A percentile compares a stretch with the other conserved stretches of the same genome.
These are phyloP conservation scores for Paxillus rubicundulus DNA, from an alignment of 768 basidiomycete genomes.

Conservation along the genomic window DNA sequence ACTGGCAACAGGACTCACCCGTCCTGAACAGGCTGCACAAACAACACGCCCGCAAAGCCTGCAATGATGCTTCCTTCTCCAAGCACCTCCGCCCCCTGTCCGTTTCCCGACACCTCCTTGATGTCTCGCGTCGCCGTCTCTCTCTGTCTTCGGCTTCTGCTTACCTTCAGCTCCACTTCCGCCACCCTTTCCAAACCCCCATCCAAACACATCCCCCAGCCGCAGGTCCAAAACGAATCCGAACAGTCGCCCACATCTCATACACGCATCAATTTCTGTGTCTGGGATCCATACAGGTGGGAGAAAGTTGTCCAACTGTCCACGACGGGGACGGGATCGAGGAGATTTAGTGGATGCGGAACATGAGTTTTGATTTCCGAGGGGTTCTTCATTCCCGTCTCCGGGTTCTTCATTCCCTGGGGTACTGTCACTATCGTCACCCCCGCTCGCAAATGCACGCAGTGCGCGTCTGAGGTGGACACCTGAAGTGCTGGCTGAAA, in stretches of 20 bases:
- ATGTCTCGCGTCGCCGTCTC: constrained; percentile 2
- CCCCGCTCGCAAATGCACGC: constrained; percentile 64
- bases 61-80: constrained; percentile 79
- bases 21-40: constrained; percentile 78
- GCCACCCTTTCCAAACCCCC: constrained; percentile 41
- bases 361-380: not conserved
- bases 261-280: constrained; percentile 75
- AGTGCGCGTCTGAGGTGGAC: constrained; percentile 71
- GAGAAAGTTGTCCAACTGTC: constrained; percentile 55
- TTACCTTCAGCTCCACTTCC: constrained; percentile 7
- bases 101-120: constrained; percentile 8
- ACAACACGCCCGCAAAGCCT: constrained; percentile 83
- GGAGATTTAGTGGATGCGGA: not conserved
- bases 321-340: constrained; percentile 21
- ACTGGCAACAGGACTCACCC: constrained; percentile 43
- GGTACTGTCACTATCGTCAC: constrained; percentile 30
- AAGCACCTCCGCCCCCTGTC: constrained; percentile 21
- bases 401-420: constrained; percentile 44
- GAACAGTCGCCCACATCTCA: constrained; percentile 77
- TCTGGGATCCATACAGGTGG: constrained; percentile 95
- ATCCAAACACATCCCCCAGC: constrained; percentile 27
- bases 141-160: constrained; percentile 12
- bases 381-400: constrained; percentile 36
- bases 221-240: constrained; percentile 42
- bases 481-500: constrained; percentile 74